These are phyloP conservation scores for Aspergillus quadricinctus DNA, from an alignment of 2,329 filamentous ascomycete species.

Conservation along the genomic window DNA sequence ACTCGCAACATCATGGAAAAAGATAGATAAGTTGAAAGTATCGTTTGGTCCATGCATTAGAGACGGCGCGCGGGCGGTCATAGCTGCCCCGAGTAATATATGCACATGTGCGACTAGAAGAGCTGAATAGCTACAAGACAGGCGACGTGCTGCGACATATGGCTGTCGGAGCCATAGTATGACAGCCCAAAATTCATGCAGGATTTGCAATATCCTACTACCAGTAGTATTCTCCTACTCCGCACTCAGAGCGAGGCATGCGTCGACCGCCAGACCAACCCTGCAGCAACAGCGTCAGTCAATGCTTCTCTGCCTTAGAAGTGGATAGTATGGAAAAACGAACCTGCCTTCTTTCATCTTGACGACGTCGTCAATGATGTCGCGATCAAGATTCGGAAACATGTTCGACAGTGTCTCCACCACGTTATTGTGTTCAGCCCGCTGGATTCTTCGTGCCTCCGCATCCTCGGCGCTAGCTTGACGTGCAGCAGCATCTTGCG, in stretches of 20 bases:
- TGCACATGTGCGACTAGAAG: not conserved
- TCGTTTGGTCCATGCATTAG: not conserved
- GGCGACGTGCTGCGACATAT: not conserved
- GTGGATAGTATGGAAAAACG: slow-evolving; percentile 35
- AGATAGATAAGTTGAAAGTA: too few relatives aligned
- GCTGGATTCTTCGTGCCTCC: slow-evolving; percentile 76
- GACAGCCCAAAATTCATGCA: not conserved
- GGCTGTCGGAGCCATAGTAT: not conserved
- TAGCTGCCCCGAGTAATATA: not conserved
- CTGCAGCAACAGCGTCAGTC: slow-evolving; percentile 41
- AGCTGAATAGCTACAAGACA: not conserved
- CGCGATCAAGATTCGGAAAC: slow-evolving; percentile 92
- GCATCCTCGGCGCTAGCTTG: slow-evolving; percentile 88
- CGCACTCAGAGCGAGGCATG: slow-evolving; percentile 67
- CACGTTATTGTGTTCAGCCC: slow-evolving; percentile 81
- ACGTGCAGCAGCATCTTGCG: slow-evolving; percentile 81
- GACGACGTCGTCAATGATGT: slow-evolving; percentile 95
- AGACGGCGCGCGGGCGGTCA: not conserved
- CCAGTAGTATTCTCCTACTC: slow-evolving; percentile 21
- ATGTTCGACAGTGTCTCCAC: slow-evolving; percentile 93
- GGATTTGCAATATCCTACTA: not conserved
- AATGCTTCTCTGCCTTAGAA: not conserved
- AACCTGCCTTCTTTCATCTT: slow-evolving; percentile 91
- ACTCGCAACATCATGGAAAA: too few relatives aligned
- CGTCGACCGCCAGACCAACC: slow-evolving; percentile 80